These are phyloP conservation scores for Sicyos edulis DNA, from an alignment of 306 rosid species.

Conservation along the genomic window DNA sequence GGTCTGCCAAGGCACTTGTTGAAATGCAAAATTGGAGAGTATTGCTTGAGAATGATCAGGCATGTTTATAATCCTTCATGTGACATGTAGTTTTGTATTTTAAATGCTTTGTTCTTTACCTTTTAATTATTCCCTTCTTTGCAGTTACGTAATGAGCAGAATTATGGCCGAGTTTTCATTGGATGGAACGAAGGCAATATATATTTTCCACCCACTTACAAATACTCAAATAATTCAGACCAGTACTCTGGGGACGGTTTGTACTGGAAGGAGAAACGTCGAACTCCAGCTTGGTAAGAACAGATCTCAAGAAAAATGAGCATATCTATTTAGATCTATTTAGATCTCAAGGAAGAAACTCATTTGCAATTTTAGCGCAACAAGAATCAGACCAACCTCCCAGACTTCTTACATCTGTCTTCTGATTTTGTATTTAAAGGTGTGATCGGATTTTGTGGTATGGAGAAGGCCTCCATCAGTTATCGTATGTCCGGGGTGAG, in stretches of 20 bases:
- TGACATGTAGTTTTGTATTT: neutral
- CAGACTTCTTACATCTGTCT: neutral
- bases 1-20: constrained; percentile 93
- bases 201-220: constrained; percentile 96
- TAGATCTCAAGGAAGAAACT: neutral
- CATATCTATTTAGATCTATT: neutral
- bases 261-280: constrained; percentile 88
- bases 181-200: constrained; percentile 99
- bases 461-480: constrained; percentile 90
- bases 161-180: constrained; percentile 62
- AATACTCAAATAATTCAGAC: constrained; percentile 93
- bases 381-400: neutral
- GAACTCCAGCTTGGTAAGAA: constrained; percentile 97
- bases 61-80: constrained; percentile 29
- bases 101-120: neutral
- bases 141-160: constrained; percentile 92
- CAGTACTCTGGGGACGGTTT: constrained; percentile 88
- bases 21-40: constrained; percentile 99
- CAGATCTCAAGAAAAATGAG: constrained; percentile 13
- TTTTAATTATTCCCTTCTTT: neutral
- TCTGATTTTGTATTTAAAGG: constrained; percentile 37
- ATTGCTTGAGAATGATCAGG: constrained; percentile 93
- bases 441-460: constrained; percentile 95
- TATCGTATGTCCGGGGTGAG: constrained; percentile 86
- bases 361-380: neutral